phyloP scores from a whole-genome alignment of 768 basidiomycete genomes.

The Auricularia cornea region DNA sequence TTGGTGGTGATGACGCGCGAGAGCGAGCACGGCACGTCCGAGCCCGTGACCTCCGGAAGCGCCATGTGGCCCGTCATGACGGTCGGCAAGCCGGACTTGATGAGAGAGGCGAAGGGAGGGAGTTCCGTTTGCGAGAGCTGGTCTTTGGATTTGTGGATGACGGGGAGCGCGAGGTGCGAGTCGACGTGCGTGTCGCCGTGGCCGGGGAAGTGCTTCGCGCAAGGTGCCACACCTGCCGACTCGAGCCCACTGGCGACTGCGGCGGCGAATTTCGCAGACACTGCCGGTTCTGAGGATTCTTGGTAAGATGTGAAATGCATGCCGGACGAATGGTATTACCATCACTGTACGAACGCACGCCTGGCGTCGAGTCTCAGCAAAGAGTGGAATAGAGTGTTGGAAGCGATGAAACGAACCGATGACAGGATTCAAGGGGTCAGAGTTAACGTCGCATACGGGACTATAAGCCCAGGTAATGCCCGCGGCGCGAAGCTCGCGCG shows the following conservation, averaged over 20 bases:
- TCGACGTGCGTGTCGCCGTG: slow-evolving; percentile 69
- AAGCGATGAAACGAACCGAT: slow-evolving; percentile 39
- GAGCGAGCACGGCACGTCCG: slow-evolving; percentile 51
- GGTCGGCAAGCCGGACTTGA: slow-evolving; percentile 33
- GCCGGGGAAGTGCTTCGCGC: slow-evolving; percentile 65
- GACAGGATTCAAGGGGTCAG: slow-evolving; percentile 59
- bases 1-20: slow-evolving; percentile 43
- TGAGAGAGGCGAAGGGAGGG: slow-evolving; percentile 46
- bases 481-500: slow-evolving; percentile 45
- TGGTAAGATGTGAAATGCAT: not conserved
- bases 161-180: slow-evolving; percentile 58
- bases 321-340: slow-evolving; percentile 26
- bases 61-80: slow-evolving; percentile 75
- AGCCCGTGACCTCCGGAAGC: slow-evolving; percentile 46
- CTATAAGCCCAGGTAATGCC: slow-evolving; percentile 67
- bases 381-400: not conserved
- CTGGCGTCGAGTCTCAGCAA: too few relatives aligned
- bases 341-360: slow-evolving; percentile 64
- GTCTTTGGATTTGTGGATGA: slow-evolving; percentile 41
- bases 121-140: slow-evolving; percentile 43
- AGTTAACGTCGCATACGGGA: slow-evolving; percentile 67
- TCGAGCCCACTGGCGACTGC: slow-evolving; percentile 44
- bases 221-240: slow-evolving; percentile 45
- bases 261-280: slow-evolving; percentile 40
- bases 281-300: slow-evolving; percentile 37